Conservation (phyloP, 768 basidiomycete species). For the Hericium erinaceus region DNA sequence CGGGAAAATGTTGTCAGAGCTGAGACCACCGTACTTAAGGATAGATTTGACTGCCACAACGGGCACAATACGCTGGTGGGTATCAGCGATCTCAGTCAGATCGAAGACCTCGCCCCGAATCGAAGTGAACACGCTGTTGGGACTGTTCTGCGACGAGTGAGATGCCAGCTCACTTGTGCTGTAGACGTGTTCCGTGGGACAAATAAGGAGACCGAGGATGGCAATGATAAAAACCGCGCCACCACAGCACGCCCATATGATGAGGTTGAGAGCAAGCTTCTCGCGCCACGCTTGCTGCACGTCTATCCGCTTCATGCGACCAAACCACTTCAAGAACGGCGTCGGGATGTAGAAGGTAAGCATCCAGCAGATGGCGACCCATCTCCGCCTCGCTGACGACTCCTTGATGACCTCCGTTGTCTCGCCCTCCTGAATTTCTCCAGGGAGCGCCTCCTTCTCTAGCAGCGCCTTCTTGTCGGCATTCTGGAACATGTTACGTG, state of each 20-base stretch:
- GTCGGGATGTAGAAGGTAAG: constrained; percentile 91
- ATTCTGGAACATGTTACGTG: constrained; percentile 91
- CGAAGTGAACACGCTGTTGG: constrained; percentile 70
- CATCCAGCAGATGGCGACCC: constrained; percentile 83
- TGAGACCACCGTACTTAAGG: constrained; percentile 74
- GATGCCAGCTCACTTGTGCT: constrained; percentile 63
- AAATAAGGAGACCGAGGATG: constrained; percentile 78
- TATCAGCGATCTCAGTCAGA: constrained; percentile 53
- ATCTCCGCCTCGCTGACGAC: constrained; percentile 67
- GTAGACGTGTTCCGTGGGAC: constrained; percentile 91
- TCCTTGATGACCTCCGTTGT: constrained; percentile 83
- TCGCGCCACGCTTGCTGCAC: constrained; percentile 96
- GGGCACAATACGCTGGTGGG: constrained; percentile 57
- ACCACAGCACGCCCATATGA: constrained; percentile 94
- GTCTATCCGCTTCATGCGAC: constrained; percentile 91
- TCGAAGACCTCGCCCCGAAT: constrained; percentile 96
- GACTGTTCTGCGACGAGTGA: constrained; percentile 52
- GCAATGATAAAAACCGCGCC: constrained; percentile 90
- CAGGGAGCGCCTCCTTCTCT: constrained; percentile 79
- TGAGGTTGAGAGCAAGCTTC: constrained; percentile 87
- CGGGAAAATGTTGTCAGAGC: constrained; percentile 77
- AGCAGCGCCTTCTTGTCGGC: constrained; percentile 61
- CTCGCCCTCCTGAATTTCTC: constrained; percentile 82
- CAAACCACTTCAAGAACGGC: constrained; percentile 55
- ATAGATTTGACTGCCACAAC: constrained; percentile 71